Evolutionary conservation across 768 basidiomycete genomes (phyloP).

Genomic region (Pleurotus pulmonarius): DNA sequence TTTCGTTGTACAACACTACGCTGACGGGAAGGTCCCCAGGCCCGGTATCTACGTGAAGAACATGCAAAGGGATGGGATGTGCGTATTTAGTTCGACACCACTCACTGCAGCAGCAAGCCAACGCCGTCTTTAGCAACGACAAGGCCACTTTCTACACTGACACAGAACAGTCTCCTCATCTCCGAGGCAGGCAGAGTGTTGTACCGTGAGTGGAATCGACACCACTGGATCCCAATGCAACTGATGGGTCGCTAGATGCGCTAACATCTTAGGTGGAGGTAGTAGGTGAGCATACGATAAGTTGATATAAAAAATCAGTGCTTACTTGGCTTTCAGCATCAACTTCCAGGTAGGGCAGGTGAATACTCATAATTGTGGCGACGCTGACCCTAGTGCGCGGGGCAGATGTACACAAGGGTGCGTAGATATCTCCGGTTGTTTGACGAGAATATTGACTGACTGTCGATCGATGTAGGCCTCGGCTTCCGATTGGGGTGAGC

Average conservation of each 20-base stretch:
- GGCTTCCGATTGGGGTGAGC: constrained; percentile 65
- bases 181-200: constrained; percentile 63
- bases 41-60: constrained; percentile 69
- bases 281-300: constrained; percentile 37
- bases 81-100: constrained; percentile 16
- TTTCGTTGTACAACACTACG: neutral
- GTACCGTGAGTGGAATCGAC: constrained; percentile 48
- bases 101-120: neutral
- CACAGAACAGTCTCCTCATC: constrained; percentile 48
- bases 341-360: constrained; percentile 54
- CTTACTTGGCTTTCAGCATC: constrained; percentile 38
- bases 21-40: constrained; percentile 19
- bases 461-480: constrained; percentile 42
- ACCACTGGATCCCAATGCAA: no score
- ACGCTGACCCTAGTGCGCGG: neutral
- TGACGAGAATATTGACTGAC: no score
- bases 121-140: constrained; percentile 49
- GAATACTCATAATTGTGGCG: neutral
- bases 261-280: constrained; percentile 60
- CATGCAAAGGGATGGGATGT: constrained; percentile 71
- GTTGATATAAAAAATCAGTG: neutral
- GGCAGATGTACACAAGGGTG: constrained; percentile 65
- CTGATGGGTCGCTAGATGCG: constrained; percentile 40
- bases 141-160: constrained; percentile 73
- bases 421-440: constrained; percentile 3